Percentiles rank a stretch among this genome's conserved stretches.
Conservation (phyloP, 345 rosid genomes). For the Hibiscus syriacus region DNA sequence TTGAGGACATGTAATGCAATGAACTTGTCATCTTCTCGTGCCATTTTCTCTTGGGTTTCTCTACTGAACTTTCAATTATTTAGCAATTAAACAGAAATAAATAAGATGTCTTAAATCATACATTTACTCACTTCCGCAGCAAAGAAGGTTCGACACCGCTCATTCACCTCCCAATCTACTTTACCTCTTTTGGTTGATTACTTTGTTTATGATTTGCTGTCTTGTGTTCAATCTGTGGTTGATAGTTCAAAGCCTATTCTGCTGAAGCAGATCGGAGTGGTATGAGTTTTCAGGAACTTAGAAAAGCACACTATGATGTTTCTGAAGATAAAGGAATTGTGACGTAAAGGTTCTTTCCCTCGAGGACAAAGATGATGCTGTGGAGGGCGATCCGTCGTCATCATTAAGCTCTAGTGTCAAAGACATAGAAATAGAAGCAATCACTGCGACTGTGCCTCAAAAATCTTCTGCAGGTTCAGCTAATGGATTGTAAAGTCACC, state of each 20-base stretch:
- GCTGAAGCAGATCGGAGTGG: constrained; percentile 30
- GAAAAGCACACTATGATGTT: constrained; percentile 81
- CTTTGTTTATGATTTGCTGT: neutral
- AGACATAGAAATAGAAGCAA: constrained; percentile 39
- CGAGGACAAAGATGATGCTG: constrained; percentile 58
- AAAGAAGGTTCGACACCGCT: neutral
- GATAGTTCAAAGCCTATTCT: neutral
- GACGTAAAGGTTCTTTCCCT: constrained; percentile 49
- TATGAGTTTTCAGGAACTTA: constrained; percentile 59
- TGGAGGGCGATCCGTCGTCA: constrained; percentile 32
- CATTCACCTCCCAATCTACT: neutral
- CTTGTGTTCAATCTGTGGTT: neutral
- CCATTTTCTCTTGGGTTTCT: neutral
- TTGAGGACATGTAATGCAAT: too few relatives aligned
- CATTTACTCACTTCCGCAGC: neutral
- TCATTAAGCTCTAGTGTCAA: constrained; percentile 34
- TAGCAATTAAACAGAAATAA: too few relatives aligned
- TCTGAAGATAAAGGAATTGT: constrained; percentile 70
- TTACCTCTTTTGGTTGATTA: neutral
- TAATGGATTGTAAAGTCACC: constrained; percentile 25
- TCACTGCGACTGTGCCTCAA: constrained; percentile 14
- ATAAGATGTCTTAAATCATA: too few relatives aligned
- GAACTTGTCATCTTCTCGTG: neutral
- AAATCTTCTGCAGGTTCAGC: constrained; percentile 22
- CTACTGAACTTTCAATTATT: too few relatives aligned